Evolutionary conservation across 768 basidiomycete genomes (phyloP).

Genomic region (Leucogyrophana mollusca): DNA sequence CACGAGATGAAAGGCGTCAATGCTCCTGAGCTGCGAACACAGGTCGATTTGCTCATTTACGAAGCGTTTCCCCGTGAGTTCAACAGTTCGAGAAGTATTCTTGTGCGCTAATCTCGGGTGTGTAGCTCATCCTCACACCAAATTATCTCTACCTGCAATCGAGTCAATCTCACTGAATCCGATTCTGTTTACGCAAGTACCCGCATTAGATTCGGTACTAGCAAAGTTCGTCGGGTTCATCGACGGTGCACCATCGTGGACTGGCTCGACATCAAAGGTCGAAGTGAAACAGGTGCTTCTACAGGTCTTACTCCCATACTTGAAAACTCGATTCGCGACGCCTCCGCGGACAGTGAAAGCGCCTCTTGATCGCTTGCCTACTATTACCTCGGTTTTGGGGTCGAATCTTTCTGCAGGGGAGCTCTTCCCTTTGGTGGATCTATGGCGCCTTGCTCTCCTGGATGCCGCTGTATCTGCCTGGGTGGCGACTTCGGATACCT

Average conservation of each 20-base stretch:
- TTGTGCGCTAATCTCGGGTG: not conserved
- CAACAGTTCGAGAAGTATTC: not conserved
- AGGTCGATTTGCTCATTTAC: conserved; percentile 72
- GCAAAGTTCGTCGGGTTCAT: conserved; percentile 65
- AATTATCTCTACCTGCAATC: conserved; percentile 56
- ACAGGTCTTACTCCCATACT: conserved; percentile 54
- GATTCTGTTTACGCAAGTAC: conserved; percentile 73
- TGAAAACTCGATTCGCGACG: conserved; percentile 49
- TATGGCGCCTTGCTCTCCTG: conserved; percentile 78
- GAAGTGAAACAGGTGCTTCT: conserved; percentile 52
- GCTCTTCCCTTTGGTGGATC: conserved; percentile 80
- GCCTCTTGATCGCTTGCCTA: conserved; percentile 46
- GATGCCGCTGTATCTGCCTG: conserved; percentile 57
- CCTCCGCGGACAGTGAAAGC: conserved; percentile 11
- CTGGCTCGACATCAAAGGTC: conserved; percentile 23
- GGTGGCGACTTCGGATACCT: conserved; percentile 33
- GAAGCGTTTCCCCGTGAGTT: conserved; percentile 78
- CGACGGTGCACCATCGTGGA: conserved; percentile 41
- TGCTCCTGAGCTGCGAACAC: conserved; percentile 63
- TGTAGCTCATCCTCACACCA: conserved; percentile 74
- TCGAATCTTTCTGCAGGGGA: conserved; percentile 47
- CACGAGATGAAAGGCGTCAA: conserved; percentile 75
- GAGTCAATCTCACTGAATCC: conserved; percentile 67
- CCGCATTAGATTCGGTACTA: conserved; percentile 62
- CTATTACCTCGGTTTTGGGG: conserved; percentile 42